Evolutionary conservation across 1,139 yeast species (phyloP), one percentile per base, ranked within the genome.

Genomic region (Candida glucosophila): DNA sequence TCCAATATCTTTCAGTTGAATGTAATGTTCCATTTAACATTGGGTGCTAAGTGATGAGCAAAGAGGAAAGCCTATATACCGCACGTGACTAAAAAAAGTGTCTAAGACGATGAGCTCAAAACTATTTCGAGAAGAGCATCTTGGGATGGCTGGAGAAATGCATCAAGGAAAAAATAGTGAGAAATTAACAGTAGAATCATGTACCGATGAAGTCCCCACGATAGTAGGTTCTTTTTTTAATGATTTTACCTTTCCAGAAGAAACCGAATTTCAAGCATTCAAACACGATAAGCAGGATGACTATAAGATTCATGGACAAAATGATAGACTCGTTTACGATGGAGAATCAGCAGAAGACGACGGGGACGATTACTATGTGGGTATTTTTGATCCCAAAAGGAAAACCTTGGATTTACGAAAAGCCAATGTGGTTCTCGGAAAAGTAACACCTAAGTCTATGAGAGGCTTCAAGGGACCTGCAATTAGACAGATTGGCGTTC

Each of bases 271-370:
- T 43, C 73, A 77, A 20, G 56, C 83, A 20, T 82, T 70, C 52
- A 63, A 69, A 44, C 69, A 70, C 42, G 72, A 73, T 41, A 58
- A 58, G 29, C 48, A 56, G 9, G 58, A 61, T 13, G 55, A 59
- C 22, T 55, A 52, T 29, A 51, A 79, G 17, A 43, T 83, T 26
- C 95, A 83, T 46, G 97, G 95, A 20, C 93, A 86, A 50, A 74
- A 70, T 36, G 74, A 68, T 3, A 67, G 70, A 17, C 59, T 88
- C 32, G 88, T 77, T 38, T 88, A 82, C 47, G 74, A 75, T 32
- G 95, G 94, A 5, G 48, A 52, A 14, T 64, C 67, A 3, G 42
- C 49, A 5, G 52, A 49, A 8, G 58, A 58, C n/a, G 70, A 66
- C 14, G 58, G 44, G 29, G 50, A 50, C 37, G 52, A 61, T 33